Evolutionary conservation across 768 basidiomycete species (phyloP), one percentile per base, ranked within the genome.

Genomic region (Mycena albidolilacea): DNA sequence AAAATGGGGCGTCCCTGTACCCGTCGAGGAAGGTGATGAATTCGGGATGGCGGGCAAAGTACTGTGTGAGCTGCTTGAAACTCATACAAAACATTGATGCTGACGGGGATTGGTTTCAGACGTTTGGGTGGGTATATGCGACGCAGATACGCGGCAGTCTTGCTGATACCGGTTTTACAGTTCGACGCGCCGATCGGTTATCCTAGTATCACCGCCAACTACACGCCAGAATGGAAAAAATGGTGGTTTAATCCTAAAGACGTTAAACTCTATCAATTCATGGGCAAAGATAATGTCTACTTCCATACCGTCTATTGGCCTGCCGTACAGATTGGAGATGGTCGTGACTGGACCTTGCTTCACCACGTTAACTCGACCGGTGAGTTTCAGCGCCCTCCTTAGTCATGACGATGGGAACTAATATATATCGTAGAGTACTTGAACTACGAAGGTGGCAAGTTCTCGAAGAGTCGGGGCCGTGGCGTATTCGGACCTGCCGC

Each of bases 241-340:
- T 99, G 98, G 98, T 99, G 98, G 98, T 91, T 94, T 79, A 93
- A 97, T 79, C 94, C 93, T 1, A 87, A 95, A 76, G 87, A 98
- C 77, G 97, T 99, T 70, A 87, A 90, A 77, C 85, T 99, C 63
- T 98, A 96, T 84, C 97, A 99, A 82, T 99, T 99, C 87, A 99
- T 99, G 98, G 98, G 98, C 80, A 99, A 99, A 85, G 97, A 99
- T 81, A 98, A 97, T 74, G 96, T 97, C 62, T 98, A 97, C 83
- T 99, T 99, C 90, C 98, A 99, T 82, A 96, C 96, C 0, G 91
- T 99, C 50, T 96, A 96, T 78, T 99, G 92, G 86, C 97, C 98
- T 38, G 92, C 95, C 5, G 91, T 96, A 69, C 90, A 95, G 78
- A 84, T 98, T 71, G 98, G 91, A 3, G 97, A 98, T 75, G 94